Base-by-base conservation (phyloP, 2,329 filamentous ascomycete genomes). In the Arachnomyces sp. region DNA sequence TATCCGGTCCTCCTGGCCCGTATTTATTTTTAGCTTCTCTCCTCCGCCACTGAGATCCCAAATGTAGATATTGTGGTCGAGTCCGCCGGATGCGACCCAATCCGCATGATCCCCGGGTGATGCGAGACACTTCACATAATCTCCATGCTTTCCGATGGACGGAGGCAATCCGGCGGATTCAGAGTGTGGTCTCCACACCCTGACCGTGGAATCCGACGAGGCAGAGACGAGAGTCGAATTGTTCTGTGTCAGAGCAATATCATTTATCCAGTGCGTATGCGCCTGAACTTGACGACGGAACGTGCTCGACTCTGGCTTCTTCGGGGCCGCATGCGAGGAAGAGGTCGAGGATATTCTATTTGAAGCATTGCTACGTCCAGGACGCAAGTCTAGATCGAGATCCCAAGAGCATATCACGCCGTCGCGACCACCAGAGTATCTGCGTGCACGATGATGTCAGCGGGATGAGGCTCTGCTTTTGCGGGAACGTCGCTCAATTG, bases 321-420 rank as follows among this genome's bases (percentile, higher is more conserved):
- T 51, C 21, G 42, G 34, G 37, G 51, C 43, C 13, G 50, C 36
- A 17, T 48, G 48, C 4, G 56, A 49, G 8, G 62, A 47, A 44
- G 55, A 40, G 34, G 67, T 65, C 13, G 59, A 57, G 44, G 66
- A 52, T 6, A 52, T 44, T 36, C 59, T 56, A 34, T 31, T 31
- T 29, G 18, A 14, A 15, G 8, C 18, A 30, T 46, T 35, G 30
- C 17, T 36, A 15, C 37, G 42, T 30, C 68, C 68, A 47, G 21
- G 21, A 5, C 21, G 21, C 5, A 85, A 71, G 59, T 87, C 75
- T 56, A 86, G 77, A 55, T 86, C 78, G 39, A 95, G 71, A 63
- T 96, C 82, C 92, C 92, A 98, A 45, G 90, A 87, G 68, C 92
- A 98, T 51, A 98, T 83, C 37, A 92, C 84, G 53, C 92, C 92